Conservation (phyloP, 2,329 filamentous ascomycete genomes). For the Herpomyces periplanetae region DNA sequence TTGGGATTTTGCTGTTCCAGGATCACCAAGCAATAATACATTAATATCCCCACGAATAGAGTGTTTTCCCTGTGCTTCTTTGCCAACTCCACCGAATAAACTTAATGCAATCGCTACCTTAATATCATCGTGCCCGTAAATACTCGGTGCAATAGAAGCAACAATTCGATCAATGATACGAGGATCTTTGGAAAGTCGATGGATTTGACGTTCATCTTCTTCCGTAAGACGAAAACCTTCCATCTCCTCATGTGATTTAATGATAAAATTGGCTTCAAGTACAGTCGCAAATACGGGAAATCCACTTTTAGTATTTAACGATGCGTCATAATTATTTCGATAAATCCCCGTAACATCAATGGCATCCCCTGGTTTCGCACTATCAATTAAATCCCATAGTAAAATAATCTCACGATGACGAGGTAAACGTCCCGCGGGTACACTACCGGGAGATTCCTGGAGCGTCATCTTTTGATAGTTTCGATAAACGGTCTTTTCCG, state of each 20-base stretch:
- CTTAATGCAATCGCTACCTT: conserved; percentile 86
- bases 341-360: conserved; percentile 91
- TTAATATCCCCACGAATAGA: conserved; percentile 91
- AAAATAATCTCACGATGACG: conserved; percentile 77
- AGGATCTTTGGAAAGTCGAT: conserved; percentile 49
- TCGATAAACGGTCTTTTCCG: conserved; percentile 85
- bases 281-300: conserved; percentile 96
- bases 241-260: conserved; percentile 88
- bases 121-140: conserved; percentile 83
- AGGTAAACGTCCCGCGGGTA: conserved; percentile 71
- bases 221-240: conserved; percentile 84
- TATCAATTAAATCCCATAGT: conserved; percentile 84
- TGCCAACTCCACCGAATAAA: conserved; percentile 72
- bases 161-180: conserved; percentile 75
- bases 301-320: conserved; percentile 89
- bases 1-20: conserved; percentile 89
- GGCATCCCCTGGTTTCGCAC: conserved; percentile 82
- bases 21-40: conserved; percentile 72
- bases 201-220: conserved; percentile 68
- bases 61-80: conserved; percentile 54
- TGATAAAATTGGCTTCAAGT: conserved; percentile 77
- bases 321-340: conserved; percentile 87
- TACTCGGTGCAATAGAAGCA: conserved; percentile 71
- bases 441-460: conserved; percentile 83
- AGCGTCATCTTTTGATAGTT: conserved; percentile 95